Base-by-base conservation (phyloP, 148 eudicot species). In the Euryodendron excelsum region DNA sequence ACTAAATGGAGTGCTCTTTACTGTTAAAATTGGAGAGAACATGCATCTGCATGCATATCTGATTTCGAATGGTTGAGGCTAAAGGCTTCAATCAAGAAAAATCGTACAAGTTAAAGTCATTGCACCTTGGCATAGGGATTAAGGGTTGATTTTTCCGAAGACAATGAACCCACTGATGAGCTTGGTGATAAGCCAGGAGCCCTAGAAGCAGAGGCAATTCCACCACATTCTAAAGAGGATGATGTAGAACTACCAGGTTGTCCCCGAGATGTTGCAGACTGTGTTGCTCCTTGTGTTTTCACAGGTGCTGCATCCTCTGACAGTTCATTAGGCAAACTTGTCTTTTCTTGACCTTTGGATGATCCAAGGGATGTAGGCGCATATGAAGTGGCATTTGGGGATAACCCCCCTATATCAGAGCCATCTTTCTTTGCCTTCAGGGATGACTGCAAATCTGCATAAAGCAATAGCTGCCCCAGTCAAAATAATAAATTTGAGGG, bases 51-150 rank as follows among this genome's bases (percentile, higher is more conserved):
- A 13, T 18, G 61, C 39, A 33, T 25, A 20, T 33, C 67, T 17
- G 17, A 36, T 60, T 31, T 3, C 7, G 55, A 27, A 31, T 34
- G 52, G 52, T 47, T 17, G 48, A 37, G 34, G 27, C 67, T 75
- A 23, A 31, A n/a, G 17, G 56, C 21, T 56, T 53, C 69, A 36
- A 77, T 45, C 48, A 33, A 11, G 23, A 28, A 71, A 60, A 65
- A 34, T 61, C 25, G 13, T 23, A 62, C 3, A 48, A 81, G 13
- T 28, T n/a, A 23, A 80, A 55, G 36, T 50, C 66, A 72, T 20
- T 68, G 28, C 39, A 93, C 99, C 98, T 96, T 96, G 68, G 99
- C 99, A 84, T 96, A 84, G 55, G 98, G 98, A 86, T 96, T 96
- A 78, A 96, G 78, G 3, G 89, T 88, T 53, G 98, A 96, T 74